Evolutionary conservation across 1,284 basidiomycete genomes (phyloP).

Genomic region (Omphalotus olearius): DNA sequence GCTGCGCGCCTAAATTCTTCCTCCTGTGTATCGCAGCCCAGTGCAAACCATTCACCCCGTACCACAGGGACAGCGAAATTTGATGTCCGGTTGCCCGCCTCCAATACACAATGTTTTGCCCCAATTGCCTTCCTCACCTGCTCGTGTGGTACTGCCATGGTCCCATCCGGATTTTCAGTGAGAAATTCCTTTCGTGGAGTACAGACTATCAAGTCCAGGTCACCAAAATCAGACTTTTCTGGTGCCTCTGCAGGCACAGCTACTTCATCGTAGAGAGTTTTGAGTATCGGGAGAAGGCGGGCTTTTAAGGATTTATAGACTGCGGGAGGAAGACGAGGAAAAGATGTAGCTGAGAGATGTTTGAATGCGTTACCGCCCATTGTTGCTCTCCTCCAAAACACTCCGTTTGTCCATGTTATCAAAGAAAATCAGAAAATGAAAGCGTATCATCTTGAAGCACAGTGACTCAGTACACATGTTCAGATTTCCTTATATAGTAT

Average conservation of each 20-base stretch:
- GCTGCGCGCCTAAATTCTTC: not conserved
- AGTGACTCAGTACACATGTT: too few species aligned
- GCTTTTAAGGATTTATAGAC: constrained; percentile 50
- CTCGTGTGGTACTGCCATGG: constrained; percentile 35
- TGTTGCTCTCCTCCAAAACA: not conserved
- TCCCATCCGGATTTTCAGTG: constrained; percentile 23
- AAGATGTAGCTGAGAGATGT: constrained; percentile 36
- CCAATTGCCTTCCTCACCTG: constrained; percentile 40
- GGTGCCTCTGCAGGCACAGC: constrained; percentile 57
- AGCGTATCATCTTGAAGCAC: too few species aligned
- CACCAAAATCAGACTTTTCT: constrained; percentile 59
- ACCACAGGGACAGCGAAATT: constrained; percentile 54
- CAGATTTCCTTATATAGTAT: too few species aligned
- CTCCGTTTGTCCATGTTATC: too few species aligned
- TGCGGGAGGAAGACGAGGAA: constrained; percentile 54
- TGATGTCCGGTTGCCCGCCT: constrained; percentile 50
- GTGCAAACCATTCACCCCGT: constrained; percentile 28
- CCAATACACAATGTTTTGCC: constrained; percentile 42
- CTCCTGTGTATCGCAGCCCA: constrained; percentile 2
- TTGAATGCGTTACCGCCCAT: constrained; percentile 73
- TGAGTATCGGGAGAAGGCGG: constrained; percentile 34
- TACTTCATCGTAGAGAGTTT: constrained; percentile 43
- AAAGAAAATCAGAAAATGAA: too few species aligned
- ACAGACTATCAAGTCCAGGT: constrained; percentile 58
- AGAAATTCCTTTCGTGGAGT: not conserved